Base-by-base conservation (phyloP, 1,284 basidiomycete genomes). In the Rhodotorula sp. region DNA sequence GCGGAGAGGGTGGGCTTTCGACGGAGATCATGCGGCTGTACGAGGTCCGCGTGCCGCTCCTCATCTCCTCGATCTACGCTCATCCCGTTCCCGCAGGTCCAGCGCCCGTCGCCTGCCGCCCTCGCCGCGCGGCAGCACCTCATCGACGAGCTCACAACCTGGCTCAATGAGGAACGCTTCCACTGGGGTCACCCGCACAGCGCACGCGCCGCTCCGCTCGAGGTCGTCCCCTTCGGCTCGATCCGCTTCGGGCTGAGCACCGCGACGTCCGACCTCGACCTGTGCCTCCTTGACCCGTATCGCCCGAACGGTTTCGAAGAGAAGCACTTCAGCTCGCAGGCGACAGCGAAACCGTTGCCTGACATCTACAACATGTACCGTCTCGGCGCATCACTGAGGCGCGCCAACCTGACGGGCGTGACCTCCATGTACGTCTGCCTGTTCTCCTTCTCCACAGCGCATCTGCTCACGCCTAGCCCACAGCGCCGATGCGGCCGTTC, bases 201-300 rank as follows among this genome's bases (percentile, higher is more conserved):
- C 41, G 22, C 66, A 9, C n/a, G 29, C 13, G n/a, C 41, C 13
- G 50, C 56, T n/a, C 75, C 75, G 6, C 53, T 76, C 34, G 32
- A 50, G 32, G 66, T 76, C 41, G 75, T 75, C 53, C 69, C 74
- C 3, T 79, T 79, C 60, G 78, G 78, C 4, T 75, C 73, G 25
- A 68, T 71, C 21, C 69, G 73, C 10, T 75, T 76, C 64, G 78
- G 78, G 12, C 72, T 79, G 55, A 72, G 73, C 41, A 78, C 74
- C 12, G 66, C 71, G n/a, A 56, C 60, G 19, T 74, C 71, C 22
- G 78, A 79, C 55, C 74, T 79, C 39, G 78, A 79, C 54, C 69
- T 79, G 39, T 78, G 77, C 56, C 64, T 79, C 8, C 67, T 79
- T 36, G 78, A 79, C 67, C 75, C 75, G 36, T 75, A 76, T 29